Percentiles rank a stretch among this genome's conserved stretches.
These are phyloP conservation scores for Przewalskia tangutica DNA, from an alignment of 257 asterid species.

Conservation along the genomic window DNA sequence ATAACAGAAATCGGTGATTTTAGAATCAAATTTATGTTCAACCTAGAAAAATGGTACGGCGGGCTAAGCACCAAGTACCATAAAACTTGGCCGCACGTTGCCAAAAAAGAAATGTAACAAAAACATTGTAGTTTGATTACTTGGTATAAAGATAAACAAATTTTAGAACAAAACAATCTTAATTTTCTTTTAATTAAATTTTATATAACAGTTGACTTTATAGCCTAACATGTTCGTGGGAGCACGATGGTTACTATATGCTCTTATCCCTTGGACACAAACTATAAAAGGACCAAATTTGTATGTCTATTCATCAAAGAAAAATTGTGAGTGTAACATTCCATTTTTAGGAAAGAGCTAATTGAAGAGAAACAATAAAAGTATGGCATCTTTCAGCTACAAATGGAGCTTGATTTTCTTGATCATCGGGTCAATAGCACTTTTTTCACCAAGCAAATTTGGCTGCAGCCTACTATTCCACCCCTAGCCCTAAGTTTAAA, in stretches of 20 bases:
- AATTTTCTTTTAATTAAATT: background rate
- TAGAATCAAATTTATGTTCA: background rate
- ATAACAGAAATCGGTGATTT: background rate
- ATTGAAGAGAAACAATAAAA: background rate
- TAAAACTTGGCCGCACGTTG: conserved; percentile 13
- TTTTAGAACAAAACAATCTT: conserved; percentile 2
- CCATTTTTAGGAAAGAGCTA: background rate
- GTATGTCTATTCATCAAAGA: conserved; percentile 13
- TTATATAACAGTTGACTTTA: conserved; percentile 10
- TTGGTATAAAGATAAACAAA: background rate
- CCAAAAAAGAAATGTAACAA: background rate
- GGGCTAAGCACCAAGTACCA: background rate
- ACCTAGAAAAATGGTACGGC: background rate
- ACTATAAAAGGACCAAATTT: conserved; percentile 24
- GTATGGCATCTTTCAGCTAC: conserved; percentile 33
- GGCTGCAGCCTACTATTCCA: conserved; percentile 19
- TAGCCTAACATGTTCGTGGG: conserved; percentile 16
- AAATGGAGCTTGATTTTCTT: conserved; percentile 23
- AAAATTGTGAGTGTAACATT: background rate
- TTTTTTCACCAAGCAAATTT: background rate
- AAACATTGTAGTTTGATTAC: background rate
- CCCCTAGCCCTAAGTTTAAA: conserved; percentile 16
- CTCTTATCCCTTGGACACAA: background rate
- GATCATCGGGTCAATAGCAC: conserved; percentile 11
- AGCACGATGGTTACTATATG: conserved; percentile 18